Percentiles rank a stretch among this genome's conserved stretches.
Conservation (phyloP, 495 filamentous ascomycete species). For the Aspergillus avenaceus region DNA sequence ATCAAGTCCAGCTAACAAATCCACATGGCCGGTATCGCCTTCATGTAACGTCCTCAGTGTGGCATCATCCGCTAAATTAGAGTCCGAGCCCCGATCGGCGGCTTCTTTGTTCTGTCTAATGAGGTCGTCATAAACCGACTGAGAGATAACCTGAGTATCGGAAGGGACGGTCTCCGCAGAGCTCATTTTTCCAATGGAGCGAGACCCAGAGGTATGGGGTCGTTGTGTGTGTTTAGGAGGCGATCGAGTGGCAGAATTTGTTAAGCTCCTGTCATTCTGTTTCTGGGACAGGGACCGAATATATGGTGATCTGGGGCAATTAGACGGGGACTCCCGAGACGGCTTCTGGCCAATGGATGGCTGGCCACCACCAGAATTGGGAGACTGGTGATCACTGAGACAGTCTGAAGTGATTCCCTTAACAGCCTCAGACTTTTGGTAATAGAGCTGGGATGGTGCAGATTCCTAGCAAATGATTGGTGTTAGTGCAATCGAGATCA, state of each 20-base stretch:
- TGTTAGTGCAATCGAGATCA: slow-evolving; percentile 31
- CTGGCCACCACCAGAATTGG: neutral
- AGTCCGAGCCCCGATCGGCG: slow-evolving; percentile 18
- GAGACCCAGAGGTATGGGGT: slow-evolving; percentile 1
- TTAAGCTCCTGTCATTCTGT: slow-evolving; percentile 18
- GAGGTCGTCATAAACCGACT: slow-evolving; percentile 47
- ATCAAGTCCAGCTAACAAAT: slow-evolving; percentile 43
- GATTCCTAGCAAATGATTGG: slow-evolving; percentile 27
- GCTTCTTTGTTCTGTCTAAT: slow-evolving; percentile 34
- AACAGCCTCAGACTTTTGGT: slow-evolving; percentile 2
- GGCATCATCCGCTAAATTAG: slow-evolving; percentile 24
- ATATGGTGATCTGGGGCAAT: neutral
- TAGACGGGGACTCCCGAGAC: slow-evolving; percentile 2
- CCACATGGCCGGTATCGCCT: slow-evolving; percentile 46
- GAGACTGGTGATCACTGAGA: neutral
- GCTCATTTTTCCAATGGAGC: slow-evolving; percentile 27
- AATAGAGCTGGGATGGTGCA: slow-evolving; percentile 24
- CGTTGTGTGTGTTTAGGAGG: slow-evolving; percentile 3
- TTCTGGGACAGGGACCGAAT: neutral
- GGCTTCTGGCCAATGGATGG: slow-evolving; percentile 1
- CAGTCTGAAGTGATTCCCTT: neutral
- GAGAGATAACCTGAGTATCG: slow-evolving; percentile 52
- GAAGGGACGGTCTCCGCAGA: slow-evolving; percentile 31
- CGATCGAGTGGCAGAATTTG: slow-evolving; percentile 3
- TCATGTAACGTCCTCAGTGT: slow-evolving; percentile 39